Conservation (phyloP, 495 filamentous ascomycete species). For the Terfezia boudieri region DNA sequence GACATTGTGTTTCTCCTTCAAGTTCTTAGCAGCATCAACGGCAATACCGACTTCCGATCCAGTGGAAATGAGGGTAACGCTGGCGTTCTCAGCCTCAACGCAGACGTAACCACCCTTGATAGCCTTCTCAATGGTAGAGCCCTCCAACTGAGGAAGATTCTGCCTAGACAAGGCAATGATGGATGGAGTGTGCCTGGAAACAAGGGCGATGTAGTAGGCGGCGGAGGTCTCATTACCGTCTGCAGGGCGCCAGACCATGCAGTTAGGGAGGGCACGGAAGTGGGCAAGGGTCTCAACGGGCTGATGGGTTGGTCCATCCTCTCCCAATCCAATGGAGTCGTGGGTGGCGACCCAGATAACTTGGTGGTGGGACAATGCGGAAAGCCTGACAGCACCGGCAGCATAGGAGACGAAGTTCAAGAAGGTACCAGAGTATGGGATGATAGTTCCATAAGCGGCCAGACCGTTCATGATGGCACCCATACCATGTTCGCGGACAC, state of each 20-base stretch:
- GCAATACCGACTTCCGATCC: conserved; percentile 90
- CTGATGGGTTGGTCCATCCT: conserved; percentile 97
- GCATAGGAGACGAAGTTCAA: conserved; percentile 99
- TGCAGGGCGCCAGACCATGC: conserved; percentile 98
- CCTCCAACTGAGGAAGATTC: conserved; percentile 95
- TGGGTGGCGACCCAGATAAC: conserved; percentile 94
- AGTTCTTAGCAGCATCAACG: conserved; percentile 72
- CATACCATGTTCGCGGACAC: conserved; percentile 96
- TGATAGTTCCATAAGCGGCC: conserved; percentile 79
- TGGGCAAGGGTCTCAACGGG: conserved; percentile 98
- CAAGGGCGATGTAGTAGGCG: conserved; percentile 90
- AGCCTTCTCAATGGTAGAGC: conserved; percentile 62
- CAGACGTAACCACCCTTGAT: conserved; percentile 89
- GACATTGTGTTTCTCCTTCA: conserved; percentile 73
- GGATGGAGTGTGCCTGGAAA: conserved; percentile 69
- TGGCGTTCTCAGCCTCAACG: conserved; percentile 61
- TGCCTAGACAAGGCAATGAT: conserved; percentile 91
- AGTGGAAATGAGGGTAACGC: conserved; percentile 79
- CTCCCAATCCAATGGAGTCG: conserved; percentile 97
- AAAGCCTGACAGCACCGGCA: conserved; percentile 83
- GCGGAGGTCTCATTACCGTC: conserved; percentile 97
- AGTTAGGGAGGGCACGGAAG: conserved; percentile 97
- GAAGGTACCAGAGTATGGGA: conserved; percentile 91
- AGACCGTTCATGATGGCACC: conserved; percentile 97
- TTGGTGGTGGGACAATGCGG: conserved; percentile 73